Conservation (phyloP, 2,329 filamentous ascomycete genomes). For the Mycosphaerella sp. region DNA sequence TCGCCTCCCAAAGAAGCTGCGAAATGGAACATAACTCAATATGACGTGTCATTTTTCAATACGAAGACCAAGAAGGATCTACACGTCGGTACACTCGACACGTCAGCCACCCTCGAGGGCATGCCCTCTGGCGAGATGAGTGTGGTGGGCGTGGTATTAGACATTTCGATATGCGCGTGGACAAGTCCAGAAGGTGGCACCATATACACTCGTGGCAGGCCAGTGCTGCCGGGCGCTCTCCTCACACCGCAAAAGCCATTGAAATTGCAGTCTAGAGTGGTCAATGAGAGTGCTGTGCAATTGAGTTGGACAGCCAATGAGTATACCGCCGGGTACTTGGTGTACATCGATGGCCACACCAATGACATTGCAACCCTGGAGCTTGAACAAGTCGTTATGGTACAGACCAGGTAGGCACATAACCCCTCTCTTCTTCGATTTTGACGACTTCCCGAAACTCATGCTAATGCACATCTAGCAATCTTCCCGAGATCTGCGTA, state of each 20-base stretch:
- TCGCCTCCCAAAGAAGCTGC: constrained; percentile 3
- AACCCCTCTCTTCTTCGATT: no score
- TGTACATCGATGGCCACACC: not conserved
- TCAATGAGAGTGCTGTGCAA: constrained; percentile 2
- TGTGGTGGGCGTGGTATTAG: constrained; percentile 2
- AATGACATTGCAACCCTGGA: not conserved
- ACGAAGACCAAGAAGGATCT: not conserved
- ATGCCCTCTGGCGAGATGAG: constrained; percentile 4
- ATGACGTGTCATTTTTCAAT: constrained; percentile 4
- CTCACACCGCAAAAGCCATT: not conserved
- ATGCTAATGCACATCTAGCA: not conserved
- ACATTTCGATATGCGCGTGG: not conserved
- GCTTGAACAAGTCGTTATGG: not conserved
- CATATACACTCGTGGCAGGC: not conserved
- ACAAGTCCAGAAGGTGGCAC: constrained; percentile 1
- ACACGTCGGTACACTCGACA: not conserved
- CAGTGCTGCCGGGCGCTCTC: constrained; percentile 2
- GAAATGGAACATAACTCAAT: constrained; percentile 8
- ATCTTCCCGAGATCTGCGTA: constrained; percentile 4
- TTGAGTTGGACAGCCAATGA: constrained; percentile 1
- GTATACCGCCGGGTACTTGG: not conserved
- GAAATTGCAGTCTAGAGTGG: not conserved
- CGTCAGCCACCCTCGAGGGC: constrained; percentile 4
- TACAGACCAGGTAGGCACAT: not conserved
- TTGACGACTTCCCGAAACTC: not conserved